Evolutionary conservation across 1,139 yeast genomes (phyloP), one percentile per base, ranked within the genome.

Genomic region (Zhuliangozyma blackwelliae): DNA sequence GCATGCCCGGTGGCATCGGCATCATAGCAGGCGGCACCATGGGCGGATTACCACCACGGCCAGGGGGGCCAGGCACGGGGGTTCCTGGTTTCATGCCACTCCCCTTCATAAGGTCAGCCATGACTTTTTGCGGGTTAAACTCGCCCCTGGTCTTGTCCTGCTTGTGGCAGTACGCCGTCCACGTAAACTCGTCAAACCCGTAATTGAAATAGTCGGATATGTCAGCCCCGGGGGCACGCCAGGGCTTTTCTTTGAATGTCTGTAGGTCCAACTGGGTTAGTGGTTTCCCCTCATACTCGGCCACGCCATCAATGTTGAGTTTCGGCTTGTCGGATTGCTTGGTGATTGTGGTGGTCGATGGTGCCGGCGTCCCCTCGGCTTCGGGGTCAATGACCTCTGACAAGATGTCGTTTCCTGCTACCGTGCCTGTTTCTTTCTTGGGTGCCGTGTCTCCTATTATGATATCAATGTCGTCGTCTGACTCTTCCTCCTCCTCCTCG

Each of bases 201-300:
- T 82, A 92, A 61, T 92, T 92, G 68, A 92, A 92, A 58, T 89
- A 92, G 59, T 92, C 98, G 3, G 95, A 78, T 31, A 87, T 68
- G 59, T 92, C 97, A 3, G 96, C 96, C 35, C 97, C 97, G 0
- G 97, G 97, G 47, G 86, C 82, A 54, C 98, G 75, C 99, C 99
- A 92, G 3, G 98, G 98, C 63, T 94, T 94, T 46, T 88, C 95
- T 47, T 87, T 89, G 33, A 90, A 65, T 35, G 81, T 83, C 45
- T 86, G 95, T 13, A 90, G 71, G 46, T 87, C 84, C n/a, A 90
- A 71, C 48, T 84, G 82, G 0, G 95, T 86, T 36, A 94, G 68
- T 3, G 95, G 95, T 48, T 79, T 75, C 5, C 96, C 97, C 39
- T 90, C 85, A 46, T 74, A 77, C 43, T 79, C 80, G 0, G 94